A percentile compares a stretch with the other conserved stretches of the same genome.
These are phyloP conservation scores for Xylaria sp. DNA, from an alignment of 2,329 filamentous ascomycete genomes.

Conservation along the genomic window DNA sequence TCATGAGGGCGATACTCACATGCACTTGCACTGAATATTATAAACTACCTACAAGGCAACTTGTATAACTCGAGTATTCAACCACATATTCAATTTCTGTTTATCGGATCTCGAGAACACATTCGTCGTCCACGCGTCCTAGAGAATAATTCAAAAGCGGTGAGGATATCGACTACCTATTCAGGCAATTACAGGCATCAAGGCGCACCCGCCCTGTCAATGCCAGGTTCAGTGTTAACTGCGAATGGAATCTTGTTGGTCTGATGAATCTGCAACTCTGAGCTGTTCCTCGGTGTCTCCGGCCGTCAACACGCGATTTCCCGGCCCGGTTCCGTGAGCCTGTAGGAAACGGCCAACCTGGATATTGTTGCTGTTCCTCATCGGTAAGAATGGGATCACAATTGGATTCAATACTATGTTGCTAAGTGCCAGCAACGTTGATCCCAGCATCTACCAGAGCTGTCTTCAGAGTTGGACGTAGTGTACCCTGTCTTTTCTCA, in stretches of 20 bases:
- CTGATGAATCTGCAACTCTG: constrained; percentile 24
- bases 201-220: not conserved
- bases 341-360: not conserved
- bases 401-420: not conserved
- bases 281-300: constrained; percentile 11
- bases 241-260: constrained; percentile 17
- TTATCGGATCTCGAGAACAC: not conserved
- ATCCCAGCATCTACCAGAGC: not conserved
- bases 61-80: not conserved
- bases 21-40: not conserved
- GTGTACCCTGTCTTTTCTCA: not conserved
- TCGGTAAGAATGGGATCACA: not conserved
- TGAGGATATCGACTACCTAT: not conserved
- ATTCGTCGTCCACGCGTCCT: not conserved
- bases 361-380: not conserved
- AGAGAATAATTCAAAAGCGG: constrained; percentile 1
- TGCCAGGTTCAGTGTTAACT: constrained; percentile 8
- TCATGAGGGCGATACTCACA: not conserved
- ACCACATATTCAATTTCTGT: not conserved
- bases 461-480: not conserved
- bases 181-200: constrained; percentile 12
- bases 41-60: not conserved
- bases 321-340: constrained; percentile 15
- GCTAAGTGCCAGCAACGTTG: not conserved
- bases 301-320: not conserved